A percentile compares a stretch with the other conserved stretches of the same genome.
These are phyloP conservation scores for Nannochloropsis gaditana DNA, from an alignment of 108 stramenopile genomes.

Conservation along the genomic window DNA sequence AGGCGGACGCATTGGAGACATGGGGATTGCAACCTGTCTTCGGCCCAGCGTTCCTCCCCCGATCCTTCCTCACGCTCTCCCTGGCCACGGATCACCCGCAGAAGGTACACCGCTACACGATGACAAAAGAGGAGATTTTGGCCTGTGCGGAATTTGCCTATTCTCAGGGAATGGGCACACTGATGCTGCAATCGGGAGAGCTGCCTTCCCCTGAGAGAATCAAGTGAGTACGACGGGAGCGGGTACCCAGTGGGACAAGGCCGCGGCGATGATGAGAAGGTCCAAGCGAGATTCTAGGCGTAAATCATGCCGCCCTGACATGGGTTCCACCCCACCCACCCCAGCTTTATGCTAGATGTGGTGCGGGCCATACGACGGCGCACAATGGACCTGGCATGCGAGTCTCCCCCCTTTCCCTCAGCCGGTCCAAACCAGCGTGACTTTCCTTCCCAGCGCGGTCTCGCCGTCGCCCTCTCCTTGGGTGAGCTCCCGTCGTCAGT, in stretches of 20 bases:
- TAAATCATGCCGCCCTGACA: no score
- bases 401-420: background rate
- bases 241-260: no score
- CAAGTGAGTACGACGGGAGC: background rate
- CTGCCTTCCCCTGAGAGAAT: constrained; percentile 15
- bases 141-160: constrained; percentile 14
- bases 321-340: background rate
- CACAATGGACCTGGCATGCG: background rate
- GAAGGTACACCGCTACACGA: constrained; percentile 13
- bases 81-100: background rate
- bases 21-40: background rate
- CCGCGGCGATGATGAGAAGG: no score
- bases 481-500: background rate
- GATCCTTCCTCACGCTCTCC: background rate
- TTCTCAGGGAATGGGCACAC: constrained; percentile 19
- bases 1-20: background rate
- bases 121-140: background rate
- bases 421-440: background rate
- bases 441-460: background rate
- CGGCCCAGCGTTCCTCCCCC: background rate
- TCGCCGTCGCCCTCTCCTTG: constrained; percentile 4
- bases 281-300: no score
- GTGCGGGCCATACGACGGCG: background rate
- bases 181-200: constrained; percentile 12
- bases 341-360: background rate